phyloP scores from a whole-genome alignment of 139 green algal species.

The Micromonas commoda region DNA sequence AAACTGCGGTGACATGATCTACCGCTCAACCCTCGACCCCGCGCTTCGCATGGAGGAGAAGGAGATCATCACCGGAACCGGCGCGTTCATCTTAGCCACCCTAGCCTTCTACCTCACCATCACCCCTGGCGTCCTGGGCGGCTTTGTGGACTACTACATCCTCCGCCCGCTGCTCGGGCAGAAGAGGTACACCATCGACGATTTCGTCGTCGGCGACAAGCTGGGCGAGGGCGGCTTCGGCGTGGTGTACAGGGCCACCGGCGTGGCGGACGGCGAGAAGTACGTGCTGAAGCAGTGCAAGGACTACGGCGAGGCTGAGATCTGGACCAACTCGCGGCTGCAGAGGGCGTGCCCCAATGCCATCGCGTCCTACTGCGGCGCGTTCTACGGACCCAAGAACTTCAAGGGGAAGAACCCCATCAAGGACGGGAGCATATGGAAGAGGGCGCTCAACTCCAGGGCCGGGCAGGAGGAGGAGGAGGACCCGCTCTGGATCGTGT shows the following conservation, averaged over 20 bases:
- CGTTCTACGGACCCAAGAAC: conserved; percentile 63
- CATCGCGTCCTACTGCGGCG: conserved; percentile 74
- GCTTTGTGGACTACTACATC: conserved; percentile 75
- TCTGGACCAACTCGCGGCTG: conserved; percentile 98
- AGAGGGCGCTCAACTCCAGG: neutral
- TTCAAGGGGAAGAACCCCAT: neutral
- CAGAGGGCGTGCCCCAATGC: conserved; percentile 51
- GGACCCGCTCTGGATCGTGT: conserved; percentile 39
- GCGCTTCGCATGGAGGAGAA: neutral
- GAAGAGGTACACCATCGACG: conserved; percentile 41
- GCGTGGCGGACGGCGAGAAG: conserved; percentile 40
- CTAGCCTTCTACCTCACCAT: neutral
- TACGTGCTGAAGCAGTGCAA: conserved; percentile 13
- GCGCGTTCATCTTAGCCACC: neutral
- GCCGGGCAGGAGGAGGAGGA: conserved; percentile 11
- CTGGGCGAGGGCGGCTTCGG: conserved; percentile 87
- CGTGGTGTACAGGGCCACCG: conserved; percentile 69
- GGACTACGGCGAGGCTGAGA: conserved; percentile 59
- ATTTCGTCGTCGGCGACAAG: conserved; percentile 74
- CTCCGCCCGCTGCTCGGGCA: conserved; percentile 49
- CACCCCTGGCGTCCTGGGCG: conserved; percentile 62
- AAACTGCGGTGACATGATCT: conserved; percentile 28
- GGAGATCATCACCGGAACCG: neutral
- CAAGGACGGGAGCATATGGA: neutral
- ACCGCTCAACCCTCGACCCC: conserved; percentile 18